A percentile compares a stretch with the other conserved stretches of the same genome.
These are phyloP conservation scores for Colletotrichum abscissum DNA, from an alignment of 2,329 filamentous ascomycete species.

Conservation along the genomic window DNA sequence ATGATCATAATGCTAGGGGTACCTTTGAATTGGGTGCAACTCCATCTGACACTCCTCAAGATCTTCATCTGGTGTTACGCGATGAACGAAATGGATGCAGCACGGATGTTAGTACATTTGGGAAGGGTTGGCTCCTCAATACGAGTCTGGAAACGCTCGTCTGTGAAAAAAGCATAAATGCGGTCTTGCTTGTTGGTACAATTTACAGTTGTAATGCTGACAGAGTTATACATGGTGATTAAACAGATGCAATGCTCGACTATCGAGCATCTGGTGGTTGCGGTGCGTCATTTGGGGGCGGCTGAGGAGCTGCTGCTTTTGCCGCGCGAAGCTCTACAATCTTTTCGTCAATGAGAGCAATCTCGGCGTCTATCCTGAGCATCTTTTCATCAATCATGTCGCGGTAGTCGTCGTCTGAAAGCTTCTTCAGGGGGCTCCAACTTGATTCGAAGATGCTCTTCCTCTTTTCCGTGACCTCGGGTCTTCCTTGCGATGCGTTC, in stretches of 20 bases:
- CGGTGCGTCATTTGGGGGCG: neutral
- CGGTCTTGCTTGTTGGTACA: conserved; percentile 9
- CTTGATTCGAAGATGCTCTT: conserved; percentile 66
- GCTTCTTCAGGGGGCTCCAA: conserved; percentile 77
- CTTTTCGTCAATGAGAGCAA: conserved; percentile 81
- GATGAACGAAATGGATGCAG: neutral
- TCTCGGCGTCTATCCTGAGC: conserved; percentile 78
- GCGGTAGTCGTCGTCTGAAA: conserved; percentile 80
- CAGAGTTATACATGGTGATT: neutral
- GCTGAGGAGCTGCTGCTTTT: conserved; percentile 7
- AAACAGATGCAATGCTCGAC: neutral
- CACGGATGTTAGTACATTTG: neutral
- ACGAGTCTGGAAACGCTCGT: neutral
- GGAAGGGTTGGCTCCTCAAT: neutral
- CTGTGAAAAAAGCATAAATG: neutral
- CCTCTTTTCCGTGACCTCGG: conserved; percentile 43
- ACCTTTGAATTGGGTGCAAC: neutral
- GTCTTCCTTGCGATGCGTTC: conserved; percentile 43
- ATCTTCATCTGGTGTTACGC: neutral
- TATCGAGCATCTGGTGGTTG: neutral
- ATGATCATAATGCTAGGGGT: neutral
- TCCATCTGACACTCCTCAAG: neutral
- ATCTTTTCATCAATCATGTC: conserved; percentile 78
- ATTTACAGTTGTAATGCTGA: neutral
- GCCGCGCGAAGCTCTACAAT: conserved; percentile 60